These are phyloP conservation scores for Abelmoschus esculentus DNA, from an alignment of 345 rosid species.

Conservation along the genomic window DNA sequence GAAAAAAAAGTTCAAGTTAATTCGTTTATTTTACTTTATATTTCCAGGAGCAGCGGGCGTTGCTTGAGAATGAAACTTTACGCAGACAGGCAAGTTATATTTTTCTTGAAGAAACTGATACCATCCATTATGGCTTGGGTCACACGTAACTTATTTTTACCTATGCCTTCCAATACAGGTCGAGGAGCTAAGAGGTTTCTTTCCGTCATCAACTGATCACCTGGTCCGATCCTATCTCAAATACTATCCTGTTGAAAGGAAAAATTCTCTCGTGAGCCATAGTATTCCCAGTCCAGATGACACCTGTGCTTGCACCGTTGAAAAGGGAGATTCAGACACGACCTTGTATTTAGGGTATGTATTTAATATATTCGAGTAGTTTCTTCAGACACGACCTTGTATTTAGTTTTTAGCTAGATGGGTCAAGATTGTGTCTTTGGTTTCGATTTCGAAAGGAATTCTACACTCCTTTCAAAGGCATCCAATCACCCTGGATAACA, in stretches of 20 bases:
- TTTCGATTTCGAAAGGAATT: not conserved
- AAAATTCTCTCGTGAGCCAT: conserved; percentile 26
- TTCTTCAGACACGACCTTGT: not conserved
- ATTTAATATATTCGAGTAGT: conserved; percentile 1
- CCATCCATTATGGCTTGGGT: not conserved
- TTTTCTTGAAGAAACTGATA: conserved; percentile 9
- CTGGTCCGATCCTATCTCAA: conserved; percentile 41
- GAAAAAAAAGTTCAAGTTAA: not conserved
- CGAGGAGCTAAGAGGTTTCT: conserved; percentile 67
- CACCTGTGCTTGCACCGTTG: conserved; percentile 28
- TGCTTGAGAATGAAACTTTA: conserved; percentile 81
- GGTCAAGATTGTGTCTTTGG: not conserved
- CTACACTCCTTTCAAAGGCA: not conserved
- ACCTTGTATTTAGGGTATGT: conserved; percentile 73
- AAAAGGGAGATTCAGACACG: conserved; percentile 74
- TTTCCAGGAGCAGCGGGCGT: conserved; percentile 68
- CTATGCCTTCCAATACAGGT: conserved; percentile 35
- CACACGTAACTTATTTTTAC: not conserved
- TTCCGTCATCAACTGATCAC: conserved; percentile 37
- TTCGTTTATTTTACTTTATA: not conserved
- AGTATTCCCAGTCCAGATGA: conserved; percentile 31
- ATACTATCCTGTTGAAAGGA: conserved; percentile 44
- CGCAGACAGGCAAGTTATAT: conserved; percentile 59
- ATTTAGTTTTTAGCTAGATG: not conserved
- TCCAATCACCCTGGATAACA: not conserved